These are phyloP conservation scores for Canavalia gladiata DNA, from an alignment of 306 rosid genomes.

Conservation along the genomic window DNA sequence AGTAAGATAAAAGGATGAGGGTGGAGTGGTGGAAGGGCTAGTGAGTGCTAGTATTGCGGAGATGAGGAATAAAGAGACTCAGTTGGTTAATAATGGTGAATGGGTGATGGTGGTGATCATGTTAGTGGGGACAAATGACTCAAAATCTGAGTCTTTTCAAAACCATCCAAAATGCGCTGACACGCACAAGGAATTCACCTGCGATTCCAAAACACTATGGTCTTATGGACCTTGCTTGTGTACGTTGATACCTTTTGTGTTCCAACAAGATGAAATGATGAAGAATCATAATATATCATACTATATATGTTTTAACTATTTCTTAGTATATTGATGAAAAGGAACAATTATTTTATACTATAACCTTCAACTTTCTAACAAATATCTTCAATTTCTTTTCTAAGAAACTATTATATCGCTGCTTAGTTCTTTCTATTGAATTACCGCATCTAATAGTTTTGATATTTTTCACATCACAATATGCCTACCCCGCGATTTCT, in stretches of 20 bases:
- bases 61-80: slow-evolving; percentile 53
- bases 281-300: slow-evolving; percentile 9
- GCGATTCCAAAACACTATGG: slow-evolving; percentile 42
- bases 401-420: no score
- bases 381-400: no score
- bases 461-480: no score
- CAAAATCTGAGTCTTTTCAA: slow-evolving; percentile 3
- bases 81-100: slow-evolving; percentile 7
- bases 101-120: slow-evolving; percentile 38
- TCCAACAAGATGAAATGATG: neutral
- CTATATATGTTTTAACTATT: neutral
- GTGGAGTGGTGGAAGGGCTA: neutral
- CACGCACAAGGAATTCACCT: slow-evolving; percentile 50
- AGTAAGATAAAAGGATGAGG: neutral
- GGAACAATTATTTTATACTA: neutral
- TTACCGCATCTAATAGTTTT: no score
- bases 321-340: no score
- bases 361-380: neutral
- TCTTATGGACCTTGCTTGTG: slow-evolving; percentile 47
- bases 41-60: slow-evolving; percentile 38
- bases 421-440: no score
- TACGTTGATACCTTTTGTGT: neutral
- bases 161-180: slow-evolving; percentile 59
- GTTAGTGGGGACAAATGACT: slow-evolving; percentile 43
- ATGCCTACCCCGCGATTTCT: no score